Percentiles rank a stretch among this genome's conserved stretches.
These are phyloP conservation scores for Thermoascus crustaceus DNA, from an alignment of 2,329 filamentous ascomycete genomes.

Conservation along the genomic window DNA sequence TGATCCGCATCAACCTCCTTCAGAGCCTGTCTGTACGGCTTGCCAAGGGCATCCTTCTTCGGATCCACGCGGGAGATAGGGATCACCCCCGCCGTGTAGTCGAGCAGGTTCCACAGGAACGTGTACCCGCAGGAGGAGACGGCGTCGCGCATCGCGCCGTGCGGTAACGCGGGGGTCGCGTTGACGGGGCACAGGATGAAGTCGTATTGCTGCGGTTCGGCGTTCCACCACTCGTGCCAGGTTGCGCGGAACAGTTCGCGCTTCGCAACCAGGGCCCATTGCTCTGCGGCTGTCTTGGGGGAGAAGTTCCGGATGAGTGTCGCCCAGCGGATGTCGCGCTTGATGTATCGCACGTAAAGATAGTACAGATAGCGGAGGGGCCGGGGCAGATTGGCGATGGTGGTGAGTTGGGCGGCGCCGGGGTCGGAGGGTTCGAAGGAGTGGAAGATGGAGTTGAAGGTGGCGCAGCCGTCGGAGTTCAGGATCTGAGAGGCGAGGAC, in stretches of 20 bases:
- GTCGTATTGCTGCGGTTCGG: slow-evolving; percentile 61
- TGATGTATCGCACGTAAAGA: slow-evolving; percentile 78
- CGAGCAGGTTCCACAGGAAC: slow-evolving; percentile 86
- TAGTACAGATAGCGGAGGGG: slow-evolving; percentile 79
- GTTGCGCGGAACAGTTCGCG: slow-evolving; percentile 68
- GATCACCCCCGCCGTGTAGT: slow-evolving; percentile 75
- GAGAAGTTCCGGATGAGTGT: slow-evolving; percentile 65
- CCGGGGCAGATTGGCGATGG: slow-evolving; percentile 63
- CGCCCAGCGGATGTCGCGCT: slow-evolving; percentile 68
- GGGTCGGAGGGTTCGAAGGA: slow-evolving; percentile 71
- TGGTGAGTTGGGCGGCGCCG: slow-evolving; percentile 66
- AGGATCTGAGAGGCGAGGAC: slow-evolving; percentile 70
- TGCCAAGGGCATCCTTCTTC: slow-evolving; percentile 56
- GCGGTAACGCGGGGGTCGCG: slow-evolving; percentile 80
- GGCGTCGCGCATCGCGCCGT: slow-evolving; percentile 76
- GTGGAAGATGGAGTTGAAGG: slow-evolving; percentile 68
- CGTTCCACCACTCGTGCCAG: slow-evolving; percentile 83
- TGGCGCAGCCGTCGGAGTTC: slow-evolving; percentile 74
- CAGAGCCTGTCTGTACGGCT: slow-evolving; percentile 37
- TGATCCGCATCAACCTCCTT: slow-evolving; percentile 50
- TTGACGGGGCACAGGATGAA: slow-evolving; percentile 79
- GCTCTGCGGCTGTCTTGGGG: slow-evolving; percentile 64
- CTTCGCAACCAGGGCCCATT: slow-evolving; percentile 71
- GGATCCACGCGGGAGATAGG: slow-evolving; percentile 77
- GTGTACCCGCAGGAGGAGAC: slow-evolving; percentile 86